Conservation (phyloP, 2,329 filamentous ascomycete genomes). For the Colletotrichum tabaci region DNA sequence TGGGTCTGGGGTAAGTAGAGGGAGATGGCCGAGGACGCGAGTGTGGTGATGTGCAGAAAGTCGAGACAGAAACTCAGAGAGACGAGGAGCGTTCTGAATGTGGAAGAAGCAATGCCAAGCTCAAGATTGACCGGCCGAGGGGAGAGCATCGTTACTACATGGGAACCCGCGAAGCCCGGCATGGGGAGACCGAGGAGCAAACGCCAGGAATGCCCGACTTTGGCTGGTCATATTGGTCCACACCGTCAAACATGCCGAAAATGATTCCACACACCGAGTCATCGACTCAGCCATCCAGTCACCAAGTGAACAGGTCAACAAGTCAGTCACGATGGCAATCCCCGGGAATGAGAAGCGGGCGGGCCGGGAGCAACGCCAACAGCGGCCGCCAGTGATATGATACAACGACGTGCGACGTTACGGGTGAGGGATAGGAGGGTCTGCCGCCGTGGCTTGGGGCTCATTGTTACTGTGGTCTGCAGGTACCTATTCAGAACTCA, state of each 20-base stretch:
- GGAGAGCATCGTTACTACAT: neutral
- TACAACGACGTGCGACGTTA: slow-evolving; percentile 21
- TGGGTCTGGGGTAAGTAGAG: slow-evolving; percentile 18
- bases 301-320: neutral
- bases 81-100: slow-evolving; percentile 17
- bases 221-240: slow-evolving; percentile 4
- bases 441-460: neutral
- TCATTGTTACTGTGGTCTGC: neutral
- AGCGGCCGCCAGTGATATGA: slow-evolving; percentile 12
- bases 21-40: neutral
- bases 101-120: slow-evolving; percentile 27
- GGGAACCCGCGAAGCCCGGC: neutral
- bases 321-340: neutral
- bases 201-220: slow-evolving; percentile 22
- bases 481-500: neutral
- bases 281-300: neutral
- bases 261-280: neutral
- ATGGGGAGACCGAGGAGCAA: slow-evolving; percentile 4
- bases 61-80: slow-evolving; percentile 1
- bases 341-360: neutral
- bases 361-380: neutral
- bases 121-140: slow-evolving; percentile 5
- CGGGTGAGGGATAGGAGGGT: neutral
- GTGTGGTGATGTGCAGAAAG: neutral
- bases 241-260: slow-evolving; percentile 17